Percentiles rank a stretch among this genome's conserved stretches.
Conservation (phyloP, 2,329 filamentous ascomycete species). For the Tolypocladium capitatum region DNA sequence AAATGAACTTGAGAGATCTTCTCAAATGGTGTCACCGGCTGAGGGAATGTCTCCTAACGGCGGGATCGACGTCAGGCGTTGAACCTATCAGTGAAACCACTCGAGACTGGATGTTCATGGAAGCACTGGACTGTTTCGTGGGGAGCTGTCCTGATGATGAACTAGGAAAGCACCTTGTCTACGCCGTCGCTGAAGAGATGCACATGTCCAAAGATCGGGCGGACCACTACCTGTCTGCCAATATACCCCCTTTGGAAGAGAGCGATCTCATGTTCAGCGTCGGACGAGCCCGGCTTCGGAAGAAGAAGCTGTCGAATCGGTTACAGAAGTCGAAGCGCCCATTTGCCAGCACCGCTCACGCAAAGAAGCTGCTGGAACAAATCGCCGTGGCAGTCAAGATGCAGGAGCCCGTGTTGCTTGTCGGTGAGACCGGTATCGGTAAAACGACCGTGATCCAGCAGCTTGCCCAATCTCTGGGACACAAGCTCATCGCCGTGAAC, state of each 20-base stretch:
- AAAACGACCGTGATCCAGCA: conserved; percentile 97
- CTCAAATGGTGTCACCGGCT: conserved; percentile 84
- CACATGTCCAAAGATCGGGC: conserved; percentile 73
- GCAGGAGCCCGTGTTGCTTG: conserved; percentile 79
- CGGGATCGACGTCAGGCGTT: conserved; percentile 49
- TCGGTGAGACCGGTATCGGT: conserved; percentile 97
- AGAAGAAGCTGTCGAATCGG: conserved; percentile 36
- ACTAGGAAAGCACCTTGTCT: conserved; percentile 45
- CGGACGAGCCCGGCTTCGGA: conserved; percentile 52
- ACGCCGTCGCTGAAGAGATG: conserved; percentile 71
- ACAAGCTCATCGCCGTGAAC: conserved; percentile 85
- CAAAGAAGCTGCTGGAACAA: conserved; percentile 74
- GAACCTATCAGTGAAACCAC: conserved; percentile 61
- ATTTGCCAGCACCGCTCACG: conserved; percentile 82
- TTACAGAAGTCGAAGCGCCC: conserved; percentile 43
- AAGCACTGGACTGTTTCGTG: conserved; percentile 85
- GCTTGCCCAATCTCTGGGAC: conserved; percentile 68
- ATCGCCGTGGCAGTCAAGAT: conserved; percentile 71
- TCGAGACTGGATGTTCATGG: conserved; percentile 78
- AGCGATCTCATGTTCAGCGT: conserved; percentile 43
- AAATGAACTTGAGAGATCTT: conserved; percentile 62
- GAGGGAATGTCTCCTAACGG: conserved; percentile 46
- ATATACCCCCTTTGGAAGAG: conserved; percentile 58
- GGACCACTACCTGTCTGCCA: conserved; percentile 60
- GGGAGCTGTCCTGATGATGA: conserved; percentile 60